Evolutionary conservation across 2,329 filamentous ascomycete genomes (phyloP), one percentile per base, ranked within the genome.

Genomic region (Cordyceps cateniannulata): DNA sequence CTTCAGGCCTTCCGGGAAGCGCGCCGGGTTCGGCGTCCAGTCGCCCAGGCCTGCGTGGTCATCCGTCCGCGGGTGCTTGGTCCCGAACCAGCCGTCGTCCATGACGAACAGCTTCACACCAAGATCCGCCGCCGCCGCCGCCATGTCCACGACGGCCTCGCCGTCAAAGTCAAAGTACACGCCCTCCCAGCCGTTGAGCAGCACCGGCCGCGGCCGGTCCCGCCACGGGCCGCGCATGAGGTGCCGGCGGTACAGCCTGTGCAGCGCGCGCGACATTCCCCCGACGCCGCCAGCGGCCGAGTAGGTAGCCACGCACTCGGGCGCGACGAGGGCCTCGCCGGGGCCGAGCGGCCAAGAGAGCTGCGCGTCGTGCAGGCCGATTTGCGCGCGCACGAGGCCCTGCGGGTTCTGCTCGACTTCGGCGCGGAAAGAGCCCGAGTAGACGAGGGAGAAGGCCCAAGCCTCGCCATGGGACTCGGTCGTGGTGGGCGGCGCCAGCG

Each of bases 101-200:
- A 85, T 79, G 0, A 88, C 85, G 44, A 88, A 85, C 0, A 88
- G 77, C 63, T 81, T 80, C n/a, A 83, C 78, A 1, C 85, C 85
- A 1, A 88, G 75, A 1, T 77, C 76, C 0, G 84, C 83, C 0
- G 84, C 78, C 63, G 84, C 77, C 35, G 80, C 66, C 0, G 84
- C 84, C 0, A 88, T 74, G 0, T 75, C 72, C 24, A 83, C 79
- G 27, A 88, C 78, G 0, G 76, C 80, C 16, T 74, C 79, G 50
- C 82, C 73, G 65, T 87, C 83, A 68, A 80, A 83, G 63, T 85
- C 70, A 65, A 85, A 86, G 12, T 77, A 77, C 0, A 86, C 72
- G 0, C 84, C 85, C 67, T 88, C 85, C 85, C 85, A 88, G 38
- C 83, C 85, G 68, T 88, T 88, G n/a, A 88, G 76, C 44, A 88